Percentiles rank a stretch among this genome's conserved stretches.
These are phyloP conservation scores for Globisporangium yorkense DNA, from an alignment of 352 stramenopile genomes.

Conservation along the genomic window DNA sequence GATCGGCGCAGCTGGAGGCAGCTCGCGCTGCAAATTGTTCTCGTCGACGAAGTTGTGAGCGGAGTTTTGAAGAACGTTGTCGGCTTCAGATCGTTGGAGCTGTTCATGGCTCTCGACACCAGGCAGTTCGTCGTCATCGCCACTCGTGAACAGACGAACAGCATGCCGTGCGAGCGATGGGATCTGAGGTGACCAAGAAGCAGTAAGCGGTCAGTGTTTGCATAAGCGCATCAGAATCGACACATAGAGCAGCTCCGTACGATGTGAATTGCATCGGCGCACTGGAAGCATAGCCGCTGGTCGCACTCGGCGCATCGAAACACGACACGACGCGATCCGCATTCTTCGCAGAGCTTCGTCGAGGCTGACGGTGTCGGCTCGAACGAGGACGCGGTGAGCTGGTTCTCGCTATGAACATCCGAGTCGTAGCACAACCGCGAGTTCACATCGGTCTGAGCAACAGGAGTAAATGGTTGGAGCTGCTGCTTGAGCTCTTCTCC, in stretches of 20 bases:
- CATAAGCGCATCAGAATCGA: background rate
- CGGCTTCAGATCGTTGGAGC: no score
- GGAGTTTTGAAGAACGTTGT: background rate
- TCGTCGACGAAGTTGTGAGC: background rate
- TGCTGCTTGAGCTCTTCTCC: slow-evolving; percentile 18
- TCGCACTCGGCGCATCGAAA: slow-evolving; percentile 45
- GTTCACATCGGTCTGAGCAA: background rate
- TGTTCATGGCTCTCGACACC: background rate
- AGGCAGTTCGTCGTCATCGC: background rate
- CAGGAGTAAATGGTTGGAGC: background rate
- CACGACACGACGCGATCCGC: slow-evolving; percentile 13
- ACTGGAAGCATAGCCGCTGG: slow-evolving; percentile 47
- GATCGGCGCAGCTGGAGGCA: slow-evolving; percentile 9
- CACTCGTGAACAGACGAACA: slow-evolving; percentile 12
- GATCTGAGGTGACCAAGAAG: slow-evolving; percentile 27
- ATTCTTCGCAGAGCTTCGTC: slow-evolving; percentile 46
- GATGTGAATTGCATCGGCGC: slow-evolving; percentile 72
- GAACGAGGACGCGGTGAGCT: background rate
- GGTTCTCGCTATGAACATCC: background rate
- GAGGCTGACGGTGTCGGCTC: background rate
- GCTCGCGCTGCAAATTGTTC: background rate
- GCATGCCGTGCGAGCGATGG: slow-evolving; percentile 29
- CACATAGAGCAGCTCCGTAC: slow-evolving; percentile 19
- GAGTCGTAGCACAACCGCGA: background rate
- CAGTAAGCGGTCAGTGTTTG: background rate